Base-by-base conservation (phyloP, 2,329 filamentous ascomycete species). In the Blastomyces parvus region DNA sequence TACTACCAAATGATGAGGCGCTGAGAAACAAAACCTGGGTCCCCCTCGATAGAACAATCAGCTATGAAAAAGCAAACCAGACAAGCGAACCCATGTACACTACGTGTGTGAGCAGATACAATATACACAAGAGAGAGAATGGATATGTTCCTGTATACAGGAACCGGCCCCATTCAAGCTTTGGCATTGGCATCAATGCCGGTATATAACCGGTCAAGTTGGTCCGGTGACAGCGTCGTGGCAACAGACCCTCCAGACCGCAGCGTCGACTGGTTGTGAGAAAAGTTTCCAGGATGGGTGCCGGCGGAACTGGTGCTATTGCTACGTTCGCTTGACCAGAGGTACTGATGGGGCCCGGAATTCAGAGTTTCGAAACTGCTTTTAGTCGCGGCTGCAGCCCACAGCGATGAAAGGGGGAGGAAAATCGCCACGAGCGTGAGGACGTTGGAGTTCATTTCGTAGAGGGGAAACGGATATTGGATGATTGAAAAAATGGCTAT, bases 351-450 rank as follows among this genome's bases (percentile, higher is more conserved):
- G 3, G 61, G 56, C 0, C 62, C 40, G 19, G 52, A 42, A 55
- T 30, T 48, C 9, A 44, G 38, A 38, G 44, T 59, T 36, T 66
- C 63, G 53, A 64, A 48, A 44, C 53, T 64, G 63, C 69, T 64
- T 17, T 72, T 71, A 27, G 76, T 69, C 22, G 72, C 72, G 25
- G 76, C 73, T 5, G 78, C 74, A 17, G 86, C 86, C 87, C 87
- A 89, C 67, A 89, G 80, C 22, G 85, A 83, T 17, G 85, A 87
- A 13, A 89, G 78, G 0, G 87, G 87, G 19, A 89, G 81, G 66
- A 84, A 85, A 64, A 88, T 80, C 63, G 82, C 82, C 44, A 86
- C 82, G 25, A 85, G 73, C 19, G 85, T 85, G 9, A 85, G 74
- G 62, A 84, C 78, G 64, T 84, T 77, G 59, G 81, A 80, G 62